Evolutionary conservation across 1,139 yeast genomes (phyloP).

Genomic region (Debaryomyces psychrophilus): DNA sequence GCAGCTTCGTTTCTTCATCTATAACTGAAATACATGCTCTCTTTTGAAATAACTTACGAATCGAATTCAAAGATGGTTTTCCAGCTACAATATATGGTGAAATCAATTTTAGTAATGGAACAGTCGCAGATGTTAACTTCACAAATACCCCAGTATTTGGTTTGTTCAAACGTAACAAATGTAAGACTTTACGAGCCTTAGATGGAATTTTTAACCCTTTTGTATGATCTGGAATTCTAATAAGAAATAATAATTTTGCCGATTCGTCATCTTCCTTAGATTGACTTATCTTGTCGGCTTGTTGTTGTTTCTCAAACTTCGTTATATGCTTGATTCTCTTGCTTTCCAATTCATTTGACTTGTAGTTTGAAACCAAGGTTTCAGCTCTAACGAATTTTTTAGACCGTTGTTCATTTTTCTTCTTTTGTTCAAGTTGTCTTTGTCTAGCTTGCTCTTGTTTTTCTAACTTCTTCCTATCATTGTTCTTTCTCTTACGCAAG

Average conservation of each 20-base stretch:
- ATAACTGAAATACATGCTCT: conserved; percentile 61
- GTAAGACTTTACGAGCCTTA: conserved; percentile 62
- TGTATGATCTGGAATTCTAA: conserved; percentile 61
- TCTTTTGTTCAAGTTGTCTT: conserved; percentile 36
- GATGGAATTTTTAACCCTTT: conserved; percentile 67
- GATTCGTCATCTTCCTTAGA: conserved; percentile 25
- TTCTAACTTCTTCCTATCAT: conserved; percentile 68
- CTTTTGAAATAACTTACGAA: conserved; percentile 74
- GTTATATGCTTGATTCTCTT: conserved; percentile 67
- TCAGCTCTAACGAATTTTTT: conserved; percentile 71
- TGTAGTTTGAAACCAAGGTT: conserved; percentile 64
- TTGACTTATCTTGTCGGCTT: conserved; percentile 15
- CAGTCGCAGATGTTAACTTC: conserved; percentile 57
- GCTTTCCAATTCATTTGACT: conserved; percentile 65
- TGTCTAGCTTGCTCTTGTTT: conserved; percentile 55
- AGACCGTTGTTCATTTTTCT: conserved; percentile 38
- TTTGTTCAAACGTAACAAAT: conserved; percentile 59
- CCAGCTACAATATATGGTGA: conserved; percentile 78
- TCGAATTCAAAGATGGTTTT: conserved; percentile 67
- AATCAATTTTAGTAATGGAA: conserved; percentile 63
- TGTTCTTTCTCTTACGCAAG: conserved; percentile 75
- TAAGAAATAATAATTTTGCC: conserved; percentile 59
- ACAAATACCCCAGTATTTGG: conserved; percentile 72
- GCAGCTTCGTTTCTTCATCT: conserved; percentile 31
- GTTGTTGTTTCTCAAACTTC: conserved; percentile 42